Evolutionary conservation across 805 yeast species (phyloP), one percentile per base, ranked within the genome.

Genomic region (Zygotorulaspora florentina): DNA sequence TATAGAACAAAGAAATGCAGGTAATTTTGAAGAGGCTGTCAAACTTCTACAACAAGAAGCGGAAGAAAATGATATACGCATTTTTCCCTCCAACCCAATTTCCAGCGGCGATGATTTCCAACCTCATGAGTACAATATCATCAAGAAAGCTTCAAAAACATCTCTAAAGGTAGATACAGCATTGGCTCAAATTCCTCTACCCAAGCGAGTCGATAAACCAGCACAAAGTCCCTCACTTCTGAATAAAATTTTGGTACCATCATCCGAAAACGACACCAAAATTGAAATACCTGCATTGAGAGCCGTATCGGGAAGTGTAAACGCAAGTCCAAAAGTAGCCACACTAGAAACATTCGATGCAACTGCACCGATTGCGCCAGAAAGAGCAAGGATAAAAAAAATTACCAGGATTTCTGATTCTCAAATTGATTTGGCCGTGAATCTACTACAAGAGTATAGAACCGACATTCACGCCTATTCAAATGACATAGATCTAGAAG

Each of bases 11-110:
- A 15, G 9, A 34, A 18, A 30, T 27, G 11, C 10, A 9, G n/a
- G n/a, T 8, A 51, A 52, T 28, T 52, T 61, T 16, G 64, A 57
- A 27, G 57, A 59, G 30, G 66, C 66, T 6, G 63, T 57, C 1
- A 43, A 51, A 30, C 39, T 53, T 3, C 45, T 60, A 25, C 57
- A 48, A 42, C 43, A 45, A 17, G 62, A 59, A 31, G 56, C 50
- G 37, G 36, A 40, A 20, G 28, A 1, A 27, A 31, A 2, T 40
- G 38, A 10, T 49, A 53, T 18, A 39, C 34, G 17, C 39, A 45
- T 7, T 51, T 42, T 11, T 45, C 43, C 26, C 31, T 18, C 40
- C 9, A 45, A 40, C 13, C 40, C 27, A 20, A 38, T 35, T 7
- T 31, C 20, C 11, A 13, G 12, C 36, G 15, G 28, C 25, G 16